Evolutionary conservation across 257 asterid species (phyloP), one percentile per base, ranked within the genome.

Genomic region (Solanum chmielewskii): DNA sequence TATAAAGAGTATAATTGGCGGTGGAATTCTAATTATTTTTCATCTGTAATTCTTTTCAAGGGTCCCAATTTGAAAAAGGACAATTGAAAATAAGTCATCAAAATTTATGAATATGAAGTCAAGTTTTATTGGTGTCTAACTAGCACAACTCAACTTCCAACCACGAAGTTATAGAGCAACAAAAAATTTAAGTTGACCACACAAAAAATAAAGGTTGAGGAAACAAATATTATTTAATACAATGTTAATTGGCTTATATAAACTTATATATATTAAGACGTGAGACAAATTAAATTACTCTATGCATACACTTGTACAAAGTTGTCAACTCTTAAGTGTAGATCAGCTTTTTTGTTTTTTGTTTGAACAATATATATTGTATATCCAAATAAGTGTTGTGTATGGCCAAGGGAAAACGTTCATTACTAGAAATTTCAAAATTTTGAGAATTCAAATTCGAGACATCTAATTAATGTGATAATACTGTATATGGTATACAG

Each of bases 51-150:
- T 9, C 2, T 78, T 25, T 47, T 80, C 42, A 47, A 20, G 68
- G 85, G 85, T 80, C 69, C 85, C 85, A 80, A 47, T 15, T 47
- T 80, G 44, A 5, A 27, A 80, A 80, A 29, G 44, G 85, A 80
- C 85, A 29, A 27, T 29, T 2, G 11, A 47, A 37, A 47, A 16
- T 80, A 80, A 78, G 84, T 80, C 84, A 80, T 47, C 84, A 78
- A 47, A 80, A 80, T 29, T 80, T 37, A 37, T 74, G 82, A 71
- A 74, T 74, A 39, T 37, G 13, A 11, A 39, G 52, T 11, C 52
- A 21, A 74, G 31, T 74, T 39, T 90, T 89, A 84, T 93, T 90
- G 33, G 37, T 42, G 8, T 41, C 25, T 15, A 77, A 35, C 15
- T 77, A 77, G 39, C 15, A 77, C 64, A 44, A 78, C 64, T 78